These are phyloP conservation scores for Ceratobasidium theobromae DNA, from an alignment of 1,284 basidiomycete genomes.

Conservation along the genomic window DNA sequence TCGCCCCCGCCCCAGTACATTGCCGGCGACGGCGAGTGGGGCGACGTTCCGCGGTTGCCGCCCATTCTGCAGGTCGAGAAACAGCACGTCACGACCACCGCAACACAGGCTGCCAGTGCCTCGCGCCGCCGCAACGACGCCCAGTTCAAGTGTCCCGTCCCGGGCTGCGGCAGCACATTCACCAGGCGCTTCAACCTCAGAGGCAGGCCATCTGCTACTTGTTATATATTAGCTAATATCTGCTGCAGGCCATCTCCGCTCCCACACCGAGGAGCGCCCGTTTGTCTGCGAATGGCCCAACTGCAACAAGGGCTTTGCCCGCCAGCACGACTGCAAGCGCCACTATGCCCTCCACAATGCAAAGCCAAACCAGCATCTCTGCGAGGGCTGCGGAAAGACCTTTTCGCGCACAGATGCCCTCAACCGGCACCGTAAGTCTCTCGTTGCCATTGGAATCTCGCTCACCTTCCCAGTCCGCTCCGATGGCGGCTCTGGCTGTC, in stretches of 20 bases:
- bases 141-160: slow-evolving; percentile 89
- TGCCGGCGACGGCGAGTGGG: slow-evolving; percentile 8
- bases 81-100: slow-evolving; percentile 89
- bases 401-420: slow-evolving; percentile 93
- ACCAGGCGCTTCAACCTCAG: slow-evolving; percentile 81
- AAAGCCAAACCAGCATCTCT: slow-evolving; percentile 75
- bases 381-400: slow-evolving; percentile 89
- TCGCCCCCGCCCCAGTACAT: slow-evolving; percentile 44
- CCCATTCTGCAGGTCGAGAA: slow-evolving; percentile 86
- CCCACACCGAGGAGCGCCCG: slow-evolving; percentile 94
- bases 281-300: slow-evolving; percentile 92
- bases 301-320: slow-evolving; percentile 91
- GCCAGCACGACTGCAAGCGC: slow-evolving; percentile 95
- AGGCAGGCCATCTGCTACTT: slow-evolving; percentile 52
- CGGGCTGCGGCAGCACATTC: slow-evolving; percentile 93
- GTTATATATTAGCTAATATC: neutral
- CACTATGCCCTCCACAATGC: slow-evolving; percentile 87
- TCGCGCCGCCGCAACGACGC: slow-evolving; percentile 88
- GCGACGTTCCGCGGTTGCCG: slow-evolving; percentile 63
- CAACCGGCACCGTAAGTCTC: slow-evolving; percentile 69
- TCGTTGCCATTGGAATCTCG: slow-evolving; percentile 24
- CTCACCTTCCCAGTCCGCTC: slow-evolving; percentile 61
- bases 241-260: slow-evolving; percentile 82
- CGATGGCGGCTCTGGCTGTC: slow-evolving; percentile 74
- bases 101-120: slow-evolving; percentile 90